These are phyloP conservation scores for Quercus suber DNA, from an alignment of 306 rosid species.

Conservation along the genomic window DNA sequence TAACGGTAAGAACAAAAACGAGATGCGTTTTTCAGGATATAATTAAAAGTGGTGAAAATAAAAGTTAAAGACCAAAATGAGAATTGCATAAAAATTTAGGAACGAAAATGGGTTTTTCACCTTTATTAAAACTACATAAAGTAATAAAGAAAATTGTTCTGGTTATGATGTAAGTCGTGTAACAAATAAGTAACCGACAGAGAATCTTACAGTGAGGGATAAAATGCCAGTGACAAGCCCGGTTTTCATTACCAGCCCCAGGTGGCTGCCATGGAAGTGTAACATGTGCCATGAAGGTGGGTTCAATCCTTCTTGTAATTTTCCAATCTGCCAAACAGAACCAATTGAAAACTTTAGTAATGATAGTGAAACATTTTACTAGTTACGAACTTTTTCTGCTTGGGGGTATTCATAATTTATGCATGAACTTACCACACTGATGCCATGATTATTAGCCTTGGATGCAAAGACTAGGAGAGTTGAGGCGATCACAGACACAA, in stretches of 20 bases:
- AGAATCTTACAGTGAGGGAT: conserved; percentile 76
- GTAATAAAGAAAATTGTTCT: too few relatives aligned
- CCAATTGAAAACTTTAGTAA: conserved; percentile 1
- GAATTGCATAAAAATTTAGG: too few relatives aligned
- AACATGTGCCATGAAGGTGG: conserved; percentile 88
- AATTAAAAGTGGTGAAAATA: too few relatives aligned
- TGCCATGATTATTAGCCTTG: conserved; percentile 73
- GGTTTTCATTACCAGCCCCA: conserved; percentile 63
- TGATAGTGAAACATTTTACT: not conserved
- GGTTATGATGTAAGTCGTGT: too few relatives aligned
- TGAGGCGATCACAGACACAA: conserved; percentile 69
- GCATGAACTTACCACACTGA: conserved; percentile 54
- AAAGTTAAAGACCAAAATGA: too few relatives aligned
- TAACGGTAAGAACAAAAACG: too few relatives aligned
- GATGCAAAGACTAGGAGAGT: conserved; percentile 69
- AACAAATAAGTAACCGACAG: not conserved
- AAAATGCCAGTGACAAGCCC: conserved; percentile 89
- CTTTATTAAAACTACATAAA: too few relatives aligned
- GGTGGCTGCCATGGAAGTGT: conserved; percentile 50
- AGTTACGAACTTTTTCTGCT: not conserved
- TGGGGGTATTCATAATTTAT: not conserved
- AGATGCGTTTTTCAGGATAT: too few relatives aligned
- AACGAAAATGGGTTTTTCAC: too few relatives aligned
- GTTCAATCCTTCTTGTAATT: conserved; percentile 72
- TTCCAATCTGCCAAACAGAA: conserved; percentile 68